A percentile compares a stretch with the other conserved stretches of the same genome.
Conservation (phyloP, 352 stramenopile species). For the Bremia lactucae region DNA sequence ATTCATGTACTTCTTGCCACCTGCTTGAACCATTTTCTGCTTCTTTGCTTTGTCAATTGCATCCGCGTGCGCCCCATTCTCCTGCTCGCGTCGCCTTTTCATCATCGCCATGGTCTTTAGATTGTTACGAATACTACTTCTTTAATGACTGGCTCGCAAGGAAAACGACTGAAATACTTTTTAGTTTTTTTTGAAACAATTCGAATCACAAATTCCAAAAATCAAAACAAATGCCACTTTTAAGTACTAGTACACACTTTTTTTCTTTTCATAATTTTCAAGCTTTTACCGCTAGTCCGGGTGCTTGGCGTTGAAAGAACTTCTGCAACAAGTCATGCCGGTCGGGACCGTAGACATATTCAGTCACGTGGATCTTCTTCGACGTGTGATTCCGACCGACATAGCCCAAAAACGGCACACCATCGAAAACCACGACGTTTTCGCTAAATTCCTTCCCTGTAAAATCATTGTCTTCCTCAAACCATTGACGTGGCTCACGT, state of each 20-base stretch:
- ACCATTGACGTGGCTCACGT: constrained; percentile 49
- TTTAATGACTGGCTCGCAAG: constrained; percentile 20
- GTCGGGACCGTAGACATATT: constrained; percentile 41
- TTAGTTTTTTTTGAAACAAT: too few relatives aligned
- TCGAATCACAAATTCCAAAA: constrained; percentile 1
- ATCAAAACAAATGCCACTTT: background rate
- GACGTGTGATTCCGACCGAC: constrained; percentile 29
- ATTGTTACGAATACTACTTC: constrained; percentile 4
- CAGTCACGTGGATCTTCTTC: constrained; percentile 29
- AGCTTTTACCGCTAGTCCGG: too few relatives aligned
- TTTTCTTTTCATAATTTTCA: too few relatives aligned
- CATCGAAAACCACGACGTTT: constrained; percentile 42
- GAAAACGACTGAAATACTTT: too few relatives aligned
- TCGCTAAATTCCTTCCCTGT: constrained; percentile 42
- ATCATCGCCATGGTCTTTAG: constrained; percentile 24
- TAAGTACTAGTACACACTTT: background rate
- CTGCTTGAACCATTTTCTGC: constrained; percentile 21
- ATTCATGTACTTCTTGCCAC: constrained; percentile 69
- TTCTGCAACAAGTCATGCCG: constrained; percentile 26
- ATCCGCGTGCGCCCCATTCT: constrained; percentile 22
- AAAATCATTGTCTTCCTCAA: constrained; percentile 70
- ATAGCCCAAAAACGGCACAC: constrained; percentile 55
- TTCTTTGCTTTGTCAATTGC: constrained; percentile 26
- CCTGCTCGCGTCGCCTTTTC: constrained; percentile 32
- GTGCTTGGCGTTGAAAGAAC: constrained; percentile 29